Conservation (phyloP, 2,329 filamentous ascomycete genomes). For the Dothistroma pini region DNA sequence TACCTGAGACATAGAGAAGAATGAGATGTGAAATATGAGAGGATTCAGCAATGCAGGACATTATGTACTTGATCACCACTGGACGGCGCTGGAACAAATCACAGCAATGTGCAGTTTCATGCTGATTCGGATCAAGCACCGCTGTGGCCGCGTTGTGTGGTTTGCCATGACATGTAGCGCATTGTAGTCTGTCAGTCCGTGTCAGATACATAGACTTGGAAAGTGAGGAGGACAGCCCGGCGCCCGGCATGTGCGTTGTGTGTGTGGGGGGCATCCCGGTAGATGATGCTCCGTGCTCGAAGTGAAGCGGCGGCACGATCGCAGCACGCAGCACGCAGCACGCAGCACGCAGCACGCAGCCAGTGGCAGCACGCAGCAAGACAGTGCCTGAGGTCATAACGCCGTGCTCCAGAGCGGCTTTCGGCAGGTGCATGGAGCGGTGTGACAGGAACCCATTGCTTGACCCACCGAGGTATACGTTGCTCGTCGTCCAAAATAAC, state of each 20-base stretch:
- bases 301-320: not conserved
- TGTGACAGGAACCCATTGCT: no score
- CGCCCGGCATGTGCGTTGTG: not conserved
- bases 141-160: not conserved
- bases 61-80: not conserved
- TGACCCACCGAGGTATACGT: no score
- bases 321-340: no score
- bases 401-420: no score
- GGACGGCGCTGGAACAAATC: not conserved
- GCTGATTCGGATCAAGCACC: not conserved
- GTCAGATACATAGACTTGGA: not conserved
- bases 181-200: not conserved
- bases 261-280: not conserved
- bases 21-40: not conserved
- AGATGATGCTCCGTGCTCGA: not conserved
- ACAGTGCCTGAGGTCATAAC: no score
- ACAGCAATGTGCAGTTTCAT: not conserved
- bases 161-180: not conserved
- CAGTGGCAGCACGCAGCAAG: no score
- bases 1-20: not conserved
- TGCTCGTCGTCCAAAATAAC: no score
- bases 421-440: no score
- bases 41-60: not conserved
- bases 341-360: no score
- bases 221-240: not conserved